Conservation (phyloP, 352 stramenopile species). For the Phytophthora idaei region DNA sequence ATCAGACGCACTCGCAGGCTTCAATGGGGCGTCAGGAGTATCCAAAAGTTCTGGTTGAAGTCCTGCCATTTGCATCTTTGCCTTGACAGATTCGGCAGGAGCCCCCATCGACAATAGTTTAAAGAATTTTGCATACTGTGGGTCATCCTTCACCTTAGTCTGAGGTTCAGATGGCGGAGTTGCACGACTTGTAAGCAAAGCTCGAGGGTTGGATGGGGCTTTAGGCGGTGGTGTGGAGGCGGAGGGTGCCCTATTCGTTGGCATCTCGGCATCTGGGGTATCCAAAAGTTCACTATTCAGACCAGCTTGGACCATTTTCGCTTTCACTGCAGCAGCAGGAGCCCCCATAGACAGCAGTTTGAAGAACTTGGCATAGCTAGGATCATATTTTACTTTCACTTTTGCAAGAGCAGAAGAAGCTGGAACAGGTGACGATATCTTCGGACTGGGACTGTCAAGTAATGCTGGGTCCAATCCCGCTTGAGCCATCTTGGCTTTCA, state of each 20-base stretch:
- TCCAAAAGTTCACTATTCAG: constrained; percentile 81
- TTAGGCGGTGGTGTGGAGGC: neutral
- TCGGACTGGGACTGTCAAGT: constrained; percentile 35
- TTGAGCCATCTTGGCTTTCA: constrained; percentile 75
- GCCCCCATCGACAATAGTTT: constrained; percentile 72
- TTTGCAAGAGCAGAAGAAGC: constrained; percentile 1
- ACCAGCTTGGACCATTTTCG: constrained; percentile 78
- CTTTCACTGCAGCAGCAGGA: constrained; percentile 55
- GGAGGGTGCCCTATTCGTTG: constrained; percentile 6
- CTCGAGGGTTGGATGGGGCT: constrained; percentile 21
- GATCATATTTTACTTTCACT: constrained; percentile 55
- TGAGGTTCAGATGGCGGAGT: constrained; percentile 7
- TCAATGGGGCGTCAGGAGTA: constrained; percentile 53
- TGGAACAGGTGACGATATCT: neutral
- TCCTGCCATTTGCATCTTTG: constrained; percentile 77
- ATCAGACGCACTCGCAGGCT: constrained; percentile 5
- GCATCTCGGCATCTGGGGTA: constrained; percentile 59
- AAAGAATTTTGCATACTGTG: constrained; percentile 72
- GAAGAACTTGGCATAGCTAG: constrained; percentile 70
- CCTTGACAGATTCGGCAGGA: constrained; percentile 56
- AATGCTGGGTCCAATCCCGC: constrained; percentile 62
- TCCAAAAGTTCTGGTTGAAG: constrained; percentile 79
- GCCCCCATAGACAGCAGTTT: constrained; percentile 71
- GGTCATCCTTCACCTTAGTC: constrained; percentile 57
- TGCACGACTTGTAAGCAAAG: constrained; percentile 9